Conservation (phyloP, 192 early-diverging fungal species). For the Rhizophagus clarus region DNA sequence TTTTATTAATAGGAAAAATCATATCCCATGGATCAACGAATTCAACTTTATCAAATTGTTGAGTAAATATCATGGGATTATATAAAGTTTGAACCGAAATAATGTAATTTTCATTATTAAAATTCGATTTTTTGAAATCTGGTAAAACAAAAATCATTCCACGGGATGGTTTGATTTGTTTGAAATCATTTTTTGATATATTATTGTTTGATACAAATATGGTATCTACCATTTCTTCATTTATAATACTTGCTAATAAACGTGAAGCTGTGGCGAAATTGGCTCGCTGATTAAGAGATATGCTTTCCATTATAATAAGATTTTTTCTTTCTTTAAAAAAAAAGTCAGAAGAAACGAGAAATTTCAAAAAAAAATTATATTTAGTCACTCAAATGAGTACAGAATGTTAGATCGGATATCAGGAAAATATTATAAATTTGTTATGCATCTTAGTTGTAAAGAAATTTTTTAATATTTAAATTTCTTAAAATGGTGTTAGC, state of each 20-base stretch:
- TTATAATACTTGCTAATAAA: conserved; percentile 57
- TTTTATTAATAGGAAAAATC: conserved; percentile 32
- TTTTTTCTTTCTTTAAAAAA: too few species aligned
- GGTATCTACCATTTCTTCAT: conserved; percentile 54
- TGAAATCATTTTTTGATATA: background rate
- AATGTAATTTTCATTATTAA: conserved; percentile 27
- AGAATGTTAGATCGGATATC: too few species aligned
- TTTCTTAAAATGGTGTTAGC: too few species aligned
- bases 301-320: too few species aligned
- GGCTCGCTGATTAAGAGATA: background rate
- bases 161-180: conserved; percentile 30
- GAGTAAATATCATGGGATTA: conserved; percentile 29
- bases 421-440: too few species aligned
- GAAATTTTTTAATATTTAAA: too few species aligned
- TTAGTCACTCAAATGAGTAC: too few species aligned
- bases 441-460: too few species aligned
- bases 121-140: conserved; percentile 1
- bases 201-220: conserved; percentile 36
- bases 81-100: conserved; percentile 35
- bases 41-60: conserved; percentile 1
- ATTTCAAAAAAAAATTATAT: too few species aligned
- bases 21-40: conserved; percentile 42
- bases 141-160: conserved; percentile 34
- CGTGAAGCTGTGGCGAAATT: conserved; percentile 57
- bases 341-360: too few species aligned